Percentiles rank a stretch among this genome's conserved stretches.
Conservation (phyloP, 768 basidiomycete genomes). For the Pleurotus eryngii region DNA sequence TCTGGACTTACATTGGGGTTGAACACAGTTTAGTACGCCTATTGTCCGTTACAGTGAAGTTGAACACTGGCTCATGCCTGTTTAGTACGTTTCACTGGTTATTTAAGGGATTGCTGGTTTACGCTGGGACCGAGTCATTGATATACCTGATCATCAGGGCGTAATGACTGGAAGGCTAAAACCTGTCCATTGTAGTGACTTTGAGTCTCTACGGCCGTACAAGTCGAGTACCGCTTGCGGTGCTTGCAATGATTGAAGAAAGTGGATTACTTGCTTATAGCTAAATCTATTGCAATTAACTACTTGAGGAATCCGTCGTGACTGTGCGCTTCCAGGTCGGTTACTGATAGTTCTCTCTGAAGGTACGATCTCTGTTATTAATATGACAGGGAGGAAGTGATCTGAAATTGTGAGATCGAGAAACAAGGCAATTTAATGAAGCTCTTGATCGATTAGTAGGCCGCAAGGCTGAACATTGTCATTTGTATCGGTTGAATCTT, state of each 20-base stretch:
- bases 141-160: slow-evolving; percentile 21
- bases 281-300: slow-evolving; percentile 33
- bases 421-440: slow-evolving; percentile 28
- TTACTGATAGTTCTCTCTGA: slow-evolving; percentile 36
- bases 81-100: slow-evolving; percentile 1
- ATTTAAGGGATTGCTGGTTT: slow-evolving; percentile 26
- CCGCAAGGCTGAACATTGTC: neutral
- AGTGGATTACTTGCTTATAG: slow-evolving; percentile 40
- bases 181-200: slow-evolving; percentile 18
- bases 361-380: slow-evolving; percentile 31
- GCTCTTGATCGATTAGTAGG: slow-evolving; percentile 7
- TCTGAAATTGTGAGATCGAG: slow-evolving; percentile 36
- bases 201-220: slow-evolving; percentile 2
- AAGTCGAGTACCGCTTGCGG: slow-evolving; percentile 24
- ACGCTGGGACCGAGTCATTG: slow-evolving; percentile 30
- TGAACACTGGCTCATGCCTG: neutral
- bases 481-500: neutral
- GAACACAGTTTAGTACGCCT: neutral
- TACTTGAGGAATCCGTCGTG: slow-evolving; percentile 32
- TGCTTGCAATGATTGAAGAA: slow-evolving; percentile 28
- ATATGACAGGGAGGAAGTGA: slow-evolving; percentile 4
- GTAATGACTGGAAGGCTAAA: slow-evolving; percentile 28
- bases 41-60: neutral
- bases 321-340: slow-evolving; percentile 26
- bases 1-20: slow-evolving; percentile 26